phyloP scores from a whole-genome alignment of 768 basidiomycete genomes.

The Dacryopinax primogenitus region DNA sequence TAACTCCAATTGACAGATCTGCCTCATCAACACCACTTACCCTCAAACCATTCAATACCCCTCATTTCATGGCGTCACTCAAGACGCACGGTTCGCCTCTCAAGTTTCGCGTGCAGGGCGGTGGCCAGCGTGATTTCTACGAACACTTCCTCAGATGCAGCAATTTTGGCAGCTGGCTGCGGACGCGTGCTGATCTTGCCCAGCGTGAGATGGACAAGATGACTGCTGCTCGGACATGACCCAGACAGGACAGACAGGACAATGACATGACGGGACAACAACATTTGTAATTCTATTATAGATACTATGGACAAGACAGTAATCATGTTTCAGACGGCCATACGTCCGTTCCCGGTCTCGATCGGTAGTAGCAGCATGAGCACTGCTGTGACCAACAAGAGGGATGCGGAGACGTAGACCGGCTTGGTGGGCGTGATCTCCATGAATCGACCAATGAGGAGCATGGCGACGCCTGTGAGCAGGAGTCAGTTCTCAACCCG shows the following conservation, averaged over 20 bases:
- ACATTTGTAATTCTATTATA: no score
- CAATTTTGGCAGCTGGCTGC: constrained; percentile 6
- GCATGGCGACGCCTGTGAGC: constrained; percentile 19
- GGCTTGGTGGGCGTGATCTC: constrained; percentile 19
- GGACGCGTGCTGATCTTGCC: neutral
- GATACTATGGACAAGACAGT: no score
- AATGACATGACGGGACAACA: no score
- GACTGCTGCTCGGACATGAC: constrained; percentile 1
- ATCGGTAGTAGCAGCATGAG: constrained; percentile 38
- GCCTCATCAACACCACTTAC: constrained; percentile 12
- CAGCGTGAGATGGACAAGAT: constrained; percentile 6
- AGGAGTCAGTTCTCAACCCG: no score
- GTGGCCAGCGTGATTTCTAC: constrained; percentile 12
- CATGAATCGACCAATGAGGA: constrained; percentile 30
- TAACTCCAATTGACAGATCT: constrained; percentile 14
- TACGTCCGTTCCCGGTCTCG: constrained; percentile 24
- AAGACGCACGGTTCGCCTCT: constrained; percentile 56
- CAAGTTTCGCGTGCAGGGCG: constrained; percentile 42
- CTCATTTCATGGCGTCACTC: constrained; percentile 58
- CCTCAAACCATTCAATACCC: constrained; percentile 45
- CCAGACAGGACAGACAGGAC: neutral
- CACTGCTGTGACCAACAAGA: constrained; percentile 34
- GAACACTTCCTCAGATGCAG: constrained; percentile 12
- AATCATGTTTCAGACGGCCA: neutral
- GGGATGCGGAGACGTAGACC: constrained; percentile 38